Percentiles rank a stretch among this genome's conserved stretches.
Evolutionary conservation across 768 basidiomycete species (phyloP).

Genomic region (Amanita pseudoporphyria): DNA sequence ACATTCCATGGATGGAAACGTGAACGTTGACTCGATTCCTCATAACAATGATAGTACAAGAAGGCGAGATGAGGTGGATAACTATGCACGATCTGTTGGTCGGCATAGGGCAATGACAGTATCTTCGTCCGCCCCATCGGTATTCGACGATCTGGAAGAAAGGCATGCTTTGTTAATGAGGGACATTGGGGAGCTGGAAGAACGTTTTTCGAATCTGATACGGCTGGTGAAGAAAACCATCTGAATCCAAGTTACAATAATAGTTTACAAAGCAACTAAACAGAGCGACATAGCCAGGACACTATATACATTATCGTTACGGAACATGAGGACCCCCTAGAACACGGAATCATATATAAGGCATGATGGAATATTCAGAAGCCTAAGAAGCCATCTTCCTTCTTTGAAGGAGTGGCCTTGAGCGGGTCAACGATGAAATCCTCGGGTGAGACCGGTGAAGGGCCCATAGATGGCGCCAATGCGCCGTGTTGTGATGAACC

Average conservation of each 20-base stretch:
- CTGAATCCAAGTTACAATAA: not conserved
- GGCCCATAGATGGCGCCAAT: too few species aligned
- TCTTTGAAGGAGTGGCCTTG: not conserved
- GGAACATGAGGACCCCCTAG: too few species aligned
- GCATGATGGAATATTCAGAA: not conserved
- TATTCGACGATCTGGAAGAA: constrained; percentile 29
- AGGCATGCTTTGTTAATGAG: constrained; percentile 34
- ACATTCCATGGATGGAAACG: not conserved
- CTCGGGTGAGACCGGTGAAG: not conserved
- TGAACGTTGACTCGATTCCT: too few species aligned
- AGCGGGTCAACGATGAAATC: not conserved
- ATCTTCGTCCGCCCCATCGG: constrained; percentile 15
- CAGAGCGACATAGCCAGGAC: too few species aligned
- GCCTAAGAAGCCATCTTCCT: not conserved
- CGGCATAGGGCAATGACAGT: constrained; percentile 5
- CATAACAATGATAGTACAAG: too few species aligned
- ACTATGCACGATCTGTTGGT: not conserved
- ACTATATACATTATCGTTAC: too few species aligned
- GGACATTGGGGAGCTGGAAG: constrained; percentile 33
- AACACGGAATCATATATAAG: too few species aligned
- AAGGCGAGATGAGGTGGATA: not conserved
- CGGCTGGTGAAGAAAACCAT: not conserved
- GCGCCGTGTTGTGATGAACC: too few species aligned
- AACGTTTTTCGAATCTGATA: constrained; percentile 20
- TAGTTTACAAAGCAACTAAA: not conserved